A percentile compares a stretch with the other conserved stretches of the same genome.
phyloP scores from a whole-genome alignment of 208 protist species.

The Wallacemonas sp. region DNA sequence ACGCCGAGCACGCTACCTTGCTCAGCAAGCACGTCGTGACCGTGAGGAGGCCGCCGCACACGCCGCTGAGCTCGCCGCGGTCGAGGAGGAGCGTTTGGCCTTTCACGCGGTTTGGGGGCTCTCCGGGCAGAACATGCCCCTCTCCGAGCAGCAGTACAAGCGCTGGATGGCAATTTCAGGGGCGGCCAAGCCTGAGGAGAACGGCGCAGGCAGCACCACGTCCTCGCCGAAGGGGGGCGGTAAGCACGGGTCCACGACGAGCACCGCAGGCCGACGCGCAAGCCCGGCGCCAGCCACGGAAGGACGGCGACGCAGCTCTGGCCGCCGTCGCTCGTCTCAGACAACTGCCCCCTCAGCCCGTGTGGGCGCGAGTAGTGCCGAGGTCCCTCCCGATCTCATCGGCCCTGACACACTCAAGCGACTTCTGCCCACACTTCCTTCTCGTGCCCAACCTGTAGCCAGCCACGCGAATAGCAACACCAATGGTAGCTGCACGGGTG shows the following conservation, averaged over 20 bases:
- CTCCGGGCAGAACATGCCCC: conserved; percentile 55
- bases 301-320: conserved; percentile 5
- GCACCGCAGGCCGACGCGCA: too few relatives aligned
- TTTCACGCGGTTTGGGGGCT: conserved; percentile 70
- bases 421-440: not conserved
- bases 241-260: too few relatives aligned
- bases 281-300: not conserved
- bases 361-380: not conserved
- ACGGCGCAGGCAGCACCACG: not conserved
- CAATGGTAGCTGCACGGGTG: too few relatives aligned
- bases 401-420: conserved; percentile 7
- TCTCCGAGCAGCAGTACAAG: conserved; percentile 36
- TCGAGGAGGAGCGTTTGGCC: conserved; percentile 30
- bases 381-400: not conserved
- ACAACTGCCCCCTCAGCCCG: conserved; percentile 1
- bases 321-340: not conserved
- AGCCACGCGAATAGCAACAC: too few relatives aligned
- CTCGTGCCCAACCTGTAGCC: too few relatives aligned
- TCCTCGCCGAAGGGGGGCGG: not conserved
- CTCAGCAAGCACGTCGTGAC: conserved; percentile 11
- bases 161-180: not conserved
- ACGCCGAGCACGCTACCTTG: conserved; percentile 19
- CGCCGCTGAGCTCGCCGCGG: conserved; percentile 10
- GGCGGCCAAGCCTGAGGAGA: not conserved
- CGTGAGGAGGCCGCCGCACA: conserved; percentile 9